A percentile compares a stretch with the other conserved stretches of the same genome.
These are phyloP conservation scores for Sugiyamaella castrensis DNA, from an alignment of 1,139 yeast species.

Conservation along the genomic window DNA sequence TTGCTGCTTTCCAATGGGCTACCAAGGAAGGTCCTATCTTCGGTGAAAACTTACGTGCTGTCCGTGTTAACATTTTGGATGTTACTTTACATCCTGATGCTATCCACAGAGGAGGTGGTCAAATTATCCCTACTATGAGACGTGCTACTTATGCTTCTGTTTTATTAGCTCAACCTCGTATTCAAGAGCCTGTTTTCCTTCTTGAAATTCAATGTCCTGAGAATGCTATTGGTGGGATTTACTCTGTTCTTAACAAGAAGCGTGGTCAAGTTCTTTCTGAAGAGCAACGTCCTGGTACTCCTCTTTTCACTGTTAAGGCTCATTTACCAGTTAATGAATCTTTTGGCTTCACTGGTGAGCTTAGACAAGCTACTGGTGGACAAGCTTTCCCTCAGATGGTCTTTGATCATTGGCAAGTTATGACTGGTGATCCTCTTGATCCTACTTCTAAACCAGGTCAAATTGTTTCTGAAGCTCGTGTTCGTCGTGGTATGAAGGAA, in stretches of 20 bases:
- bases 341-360: slow-evolving; percentile 99
- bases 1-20: slow-evolving; percentile 99
- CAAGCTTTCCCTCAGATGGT: slow-evolving; percentile 99
- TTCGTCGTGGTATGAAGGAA: slow-evolving; percentile 97
- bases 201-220: slow-evolving; percentile 99
- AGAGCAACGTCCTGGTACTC: slow-evolving; percentile 99
- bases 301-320: slow-evolving; percentile 98
- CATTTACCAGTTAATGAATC: slow-evolving; percentile 99
- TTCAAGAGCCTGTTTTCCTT: slow-evolving; percentile 99
- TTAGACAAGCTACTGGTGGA: slow-evolving; percentile 99
- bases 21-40: slow-evolving; percentile 99
- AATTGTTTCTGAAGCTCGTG: slow-evolving; percentile 86
- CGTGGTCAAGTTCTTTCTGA: slow-evolving; percentile 99
- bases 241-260: slow-evolving; percentile 99
- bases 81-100: slow-evolving; percentile 99
- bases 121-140: slow-evolving; percentile 99
- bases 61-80: slow-evolving; percentile 97
- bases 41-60: slow-evolving; percentile 94
- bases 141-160: slow-evolving; percentile 98
- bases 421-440: slow-evolving; percentile 92
- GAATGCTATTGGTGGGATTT: slow-evolving; percentile 99
- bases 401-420: slow-evolving; percentile 96
- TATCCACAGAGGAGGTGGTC: slow-evolving; percentile 99
- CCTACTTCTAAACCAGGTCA: slow-evolving; percentile 92
- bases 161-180: slow-evolving; percentile 97